Percentiles rank a stretch among this genome's conserved stretches.
phyloP scores from a whole-genome alignment of 768 basidiomycete species.

The Tubosaeta brunneosetosa region DNA sequence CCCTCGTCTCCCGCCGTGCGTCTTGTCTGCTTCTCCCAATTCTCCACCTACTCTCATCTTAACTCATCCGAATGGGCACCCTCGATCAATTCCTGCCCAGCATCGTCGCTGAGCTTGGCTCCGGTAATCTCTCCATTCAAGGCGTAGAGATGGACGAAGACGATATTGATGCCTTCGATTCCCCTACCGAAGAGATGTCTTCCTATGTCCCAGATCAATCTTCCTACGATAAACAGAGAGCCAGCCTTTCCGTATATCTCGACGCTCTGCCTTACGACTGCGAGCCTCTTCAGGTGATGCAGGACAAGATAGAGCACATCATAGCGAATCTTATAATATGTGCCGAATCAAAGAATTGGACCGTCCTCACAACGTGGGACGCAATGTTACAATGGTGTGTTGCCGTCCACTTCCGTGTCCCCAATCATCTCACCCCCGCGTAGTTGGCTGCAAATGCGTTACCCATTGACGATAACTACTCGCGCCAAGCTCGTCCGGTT shows the following conservation, averaged over 20 bases:
- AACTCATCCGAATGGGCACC: conserved; percentile 17
- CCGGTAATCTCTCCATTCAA: conserved; percentile 20
- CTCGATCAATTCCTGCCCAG: conserved; percentile 19
- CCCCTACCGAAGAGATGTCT: conserved; percentile 33
- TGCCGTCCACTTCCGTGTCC: not conserved
- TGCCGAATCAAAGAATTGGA: conserved; percentile 74
- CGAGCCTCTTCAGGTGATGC: conserved; percentile 70
- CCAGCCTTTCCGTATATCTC: conserved; percentile 61
- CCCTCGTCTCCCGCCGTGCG: conserved; percentile 18
- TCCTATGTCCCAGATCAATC: conserved; percentile 26
- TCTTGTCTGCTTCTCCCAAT: conserved; percentile 16
- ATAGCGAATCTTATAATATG: conserved; percentile 64
- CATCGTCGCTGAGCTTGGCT: conserved; percentile 23
- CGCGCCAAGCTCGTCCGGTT: conserved; percentile 68
- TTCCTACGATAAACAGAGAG: conserved; percentile 53
- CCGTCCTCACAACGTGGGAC: conserved; percentile 71
- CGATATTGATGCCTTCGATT: conserved; percentile 42
- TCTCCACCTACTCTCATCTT: conserved; percentile 17
- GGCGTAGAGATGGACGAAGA: conserved; percentile 54
- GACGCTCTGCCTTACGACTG: conserved; percentile 67
- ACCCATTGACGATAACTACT: conserved; percentile 64
- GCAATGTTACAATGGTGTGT: conserved; percentile 71
- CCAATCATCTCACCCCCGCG: conserved; percentile 4
- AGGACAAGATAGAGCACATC: conserved; percentile 61
- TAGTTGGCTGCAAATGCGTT: conserved; percentile 80